Evolutionary conservation across 257 asterid genomes (phyloP).

Genomic region (Solanum commersonii): DNA sequence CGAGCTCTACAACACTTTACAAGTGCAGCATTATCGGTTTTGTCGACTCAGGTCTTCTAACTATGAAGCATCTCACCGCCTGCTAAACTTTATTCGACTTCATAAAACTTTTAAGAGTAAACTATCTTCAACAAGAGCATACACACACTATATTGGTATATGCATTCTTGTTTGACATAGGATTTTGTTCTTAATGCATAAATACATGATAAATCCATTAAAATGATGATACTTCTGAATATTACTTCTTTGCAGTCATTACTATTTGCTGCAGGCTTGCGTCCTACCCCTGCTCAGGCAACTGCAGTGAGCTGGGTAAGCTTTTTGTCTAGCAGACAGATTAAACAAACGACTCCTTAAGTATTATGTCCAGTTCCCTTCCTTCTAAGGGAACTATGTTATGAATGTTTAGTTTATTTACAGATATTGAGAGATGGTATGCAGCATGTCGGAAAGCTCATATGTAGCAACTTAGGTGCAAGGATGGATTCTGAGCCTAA

Average conservation of each 20-base stretch:
- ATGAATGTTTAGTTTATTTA: conserved; percentile 6
- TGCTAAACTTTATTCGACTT: background rate
- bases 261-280: conserved; percentile 96
- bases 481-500: conserved; percentile 99
- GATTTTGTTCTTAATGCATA: background rate
- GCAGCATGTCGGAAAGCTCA: conserved; percentile 93
- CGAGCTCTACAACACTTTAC: conserved; percentile 93
- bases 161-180: background rate
- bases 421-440: conserved; percentile 94
- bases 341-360: background rate
- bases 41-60: conserved; percentile 89
- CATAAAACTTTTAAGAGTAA: background rate
- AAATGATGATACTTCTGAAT: conserved; percentile 11
- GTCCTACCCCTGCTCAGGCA: conserved; percentile 99
- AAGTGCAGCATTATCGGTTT: conserved; percentile 84
- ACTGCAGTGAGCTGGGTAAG: conserved; percentile 99
- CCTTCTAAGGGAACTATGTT: background rate
- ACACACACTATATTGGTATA: background rate
- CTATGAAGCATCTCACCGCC: background rate
- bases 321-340: background rate
- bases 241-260: conserved; percentile 81
- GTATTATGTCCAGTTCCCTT: background rate
- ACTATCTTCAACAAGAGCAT: background rate
- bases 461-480: conserved; percentile 93
- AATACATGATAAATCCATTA: background rate